Evolutionary conservation across 192 early-diverging fungal species (phyloP).

Genomic region (Coemansia biformis): DNA sequence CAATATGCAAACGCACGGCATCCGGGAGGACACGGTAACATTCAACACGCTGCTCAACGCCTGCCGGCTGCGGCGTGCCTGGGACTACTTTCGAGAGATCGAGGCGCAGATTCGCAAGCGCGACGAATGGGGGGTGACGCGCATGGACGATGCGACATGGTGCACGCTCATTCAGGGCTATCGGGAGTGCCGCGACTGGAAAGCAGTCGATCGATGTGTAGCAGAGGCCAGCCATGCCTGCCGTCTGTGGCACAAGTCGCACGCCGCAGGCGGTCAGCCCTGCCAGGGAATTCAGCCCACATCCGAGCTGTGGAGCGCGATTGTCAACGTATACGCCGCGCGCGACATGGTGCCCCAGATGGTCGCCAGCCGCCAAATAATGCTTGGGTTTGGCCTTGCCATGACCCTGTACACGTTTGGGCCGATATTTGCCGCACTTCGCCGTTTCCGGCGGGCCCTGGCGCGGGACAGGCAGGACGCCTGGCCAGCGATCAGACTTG

Average conservation of each 20-base stretch:
- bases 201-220: constrained; percentile 26
- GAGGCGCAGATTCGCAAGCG: constrained; percentile 31
- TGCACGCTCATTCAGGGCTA: constrained; percentile 40
- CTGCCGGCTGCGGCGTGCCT: constrained; percentile 27
- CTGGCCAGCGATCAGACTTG: constrained; percentile 13
- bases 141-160: constrained; percentile 39
- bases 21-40: constrained; percentile 33
- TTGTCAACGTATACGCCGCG: constrained; percentile 27
- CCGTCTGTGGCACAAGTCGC: constrained; percentile 14
- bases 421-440: constrained; percentile 38
- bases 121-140: constrained; percentile 31
- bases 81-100: constrained; percentile 24
- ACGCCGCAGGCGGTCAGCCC: neutral
- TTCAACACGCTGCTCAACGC: constrained; percentile 46
- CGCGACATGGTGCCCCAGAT: constrained; percentile 41
- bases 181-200: constrained; percentile 29
- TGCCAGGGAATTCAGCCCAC: constrained; percentile 15
- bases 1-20: constrained; percentile 25
- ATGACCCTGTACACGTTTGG: constrained; percentile 19
- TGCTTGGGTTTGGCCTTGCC: constrained; percentile 20
- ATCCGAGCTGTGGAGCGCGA: constrained; percentile 28
- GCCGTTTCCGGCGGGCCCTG: constrained; percentile 15
- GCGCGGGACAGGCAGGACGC: constrained; percentile 10
- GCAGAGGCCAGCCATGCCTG: constrained; percentile 12
- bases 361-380: constrained; percentile 19